phyloP scores from a whole-genome alignment of 2,329 filamentous ascomycete genomes.

The Boeremia exigua region DNA sequence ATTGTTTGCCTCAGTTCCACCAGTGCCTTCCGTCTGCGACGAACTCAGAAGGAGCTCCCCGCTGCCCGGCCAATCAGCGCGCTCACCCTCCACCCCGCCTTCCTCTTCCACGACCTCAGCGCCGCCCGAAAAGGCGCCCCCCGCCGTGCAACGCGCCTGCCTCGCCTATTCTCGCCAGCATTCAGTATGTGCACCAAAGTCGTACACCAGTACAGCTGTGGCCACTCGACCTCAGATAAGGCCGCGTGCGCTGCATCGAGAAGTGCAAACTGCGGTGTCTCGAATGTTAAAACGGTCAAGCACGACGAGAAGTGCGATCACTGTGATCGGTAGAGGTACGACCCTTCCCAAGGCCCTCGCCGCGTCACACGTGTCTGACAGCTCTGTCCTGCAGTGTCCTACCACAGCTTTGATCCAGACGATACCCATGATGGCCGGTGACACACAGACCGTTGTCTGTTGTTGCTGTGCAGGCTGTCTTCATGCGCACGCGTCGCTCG shows the following conservation, averaged over 20 bases:
- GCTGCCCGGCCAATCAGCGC: slow-evolving; percentile 35
- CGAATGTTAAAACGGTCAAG: slow-evolving; percentile 53
- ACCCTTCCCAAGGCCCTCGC: slow-evolving; percentile 12
- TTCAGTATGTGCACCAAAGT: slow-evolving; percentile 53
- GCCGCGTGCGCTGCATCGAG: slow-evolving; percentile 56
- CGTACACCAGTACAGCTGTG: slow-evolving; percentile 56
- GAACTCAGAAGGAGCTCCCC: slow-evolving; percentile 28
- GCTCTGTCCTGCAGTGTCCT: slow-evolving; percentile 28
- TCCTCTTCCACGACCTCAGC: slow-evolving; percentile 20
- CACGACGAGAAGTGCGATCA: slow-evolving; percentile 56
- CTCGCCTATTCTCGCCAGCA: slow-evolving; percentile 35
- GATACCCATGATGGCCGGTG: slow-evolving; percentile 42
- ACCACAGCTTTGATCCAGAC: slow-evolving; percentile 41
- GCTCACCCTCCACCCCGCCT: slow-evolving; percentile 30
- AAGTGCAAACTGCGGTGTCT: slow-evolving; percentile 48
- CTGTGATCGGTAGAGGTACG: slow-evolving; percentile 51
- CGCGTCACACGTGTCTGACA: slow-evolving; percentile 39
- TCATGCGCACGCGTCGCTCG: slow-evolving; percentile 29
- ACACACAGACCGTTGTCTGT: slow-evolving; percentile 35
- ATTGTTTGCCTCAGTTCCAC: slow-evolving; percentile 17
- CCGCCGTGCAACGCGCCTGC: slow-evolving; percentile 30
- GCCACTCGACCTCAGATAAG: slow-evolving; percentile 52
- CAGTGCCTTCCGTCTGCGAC: slow-evolving; percentile 14
- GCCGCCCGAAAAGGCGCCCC: slow-evolving; percentile 30
- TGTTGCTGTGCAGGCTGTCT: slow-evolving; percentile 34